Evolutionary conservation across 2,329 filamentous ascomycete species (phyloP), one percentile per base, ranked within the genome.

Genomic region (Xylariales sp.): DNA sequence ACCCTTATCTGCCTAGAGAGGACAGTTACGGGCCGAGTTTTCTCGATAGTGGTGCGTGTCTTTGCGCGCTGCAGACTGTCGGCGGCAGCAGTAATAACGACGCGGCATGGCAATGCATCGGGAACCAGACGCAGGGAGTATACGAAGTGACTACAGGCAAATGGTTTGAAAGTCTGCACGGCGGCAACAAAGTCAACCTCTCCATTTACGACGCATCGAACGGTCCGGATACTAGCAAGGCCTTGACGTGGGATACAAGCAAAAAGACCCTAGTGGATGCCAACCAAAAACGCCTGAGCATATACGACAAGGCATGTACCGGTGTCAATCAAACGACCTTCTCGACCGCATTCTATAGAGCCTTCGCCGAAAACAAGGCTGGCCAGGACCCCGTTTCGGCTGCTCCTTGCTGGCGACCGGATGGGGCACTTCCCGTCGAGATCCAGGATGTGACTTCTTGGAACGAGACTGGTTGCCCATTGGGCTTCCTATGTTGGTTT

Each of bases 401-500:
- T 1, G 75, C 75, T 7, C 81, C 81, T 10, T 84, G 82, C 63
- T 83, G 78, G 74, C 73, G 78, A 48, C 74, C 77, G 0, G 80
- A 77, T 1, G 81, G 81, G 1, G 81, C 80, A 1, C 56, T 82
- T 4, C 82, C 82, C 1, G 72, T 84, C 28, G 76, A 78, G 58
- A 80, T 84, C 2, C 81, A 83, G 65, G 71, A 73, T 32, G 75
- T 78, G 8, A 71, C 74, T 1, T 73, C 74, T 5, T 84, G 82
- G 83, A 61, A 74, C 32, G 45, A 65, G 10, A 61, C 76, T 5
- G 82, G 82, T 1, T 84, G 82, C 62, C 75, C 72, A 7, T 74
- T 77, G 45, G 83, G 82, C 3, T 84, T 84, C 48, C 71, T 82
- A 28, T 84, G 82, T 83, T 68, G 62, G 82, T 76, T 23, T 12